These are phyloP conservation scores for Marvania coccoides DNA, from an alignment of 139 green algal genomes.

Conservation along the genomic window DNA sequence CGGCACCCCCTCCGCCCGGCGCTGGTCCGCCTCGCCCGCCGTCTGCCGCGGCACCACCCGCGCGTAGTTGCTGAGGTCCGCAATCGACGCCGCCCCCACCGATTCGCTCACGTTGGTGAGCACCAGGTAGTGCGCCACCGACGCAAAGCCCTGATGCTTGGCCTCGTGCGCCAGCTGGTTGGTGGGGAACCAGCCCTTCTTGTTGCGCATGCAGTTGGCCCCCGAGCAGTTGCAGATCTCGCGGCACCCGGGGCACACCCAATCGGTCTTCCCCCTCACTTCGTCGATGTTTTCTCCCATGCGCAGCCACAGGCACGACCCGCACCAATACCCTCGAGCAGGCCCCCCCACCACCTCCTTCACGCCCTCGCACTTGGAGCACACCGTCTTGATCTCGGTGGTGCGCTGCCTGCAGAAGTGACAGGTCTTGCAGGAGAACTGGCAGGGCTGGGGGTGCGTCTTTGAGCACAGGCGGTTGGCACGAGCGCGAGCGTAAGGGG, in stretches of 20 bases:
- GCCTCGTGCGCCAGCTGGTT: conserved; percentile 46
- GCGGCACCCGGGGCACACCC: conserved; percentile 50
- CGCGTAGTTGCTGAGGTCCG: neutral
- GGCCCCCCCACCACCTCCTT: conserved; percentile 20
- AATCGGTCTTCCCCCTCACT: conserved; percentile 18
- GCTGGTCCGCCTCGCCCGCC: no score
- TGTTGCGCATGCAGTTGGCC: conserved; percentile 35
- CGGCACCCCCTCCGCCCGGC: no score
- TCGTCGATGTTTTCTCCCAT: conserved; percentile 60
- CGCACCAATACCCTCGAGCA: conserved; percentile 39
- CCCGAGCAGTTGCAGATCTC: conserved; percentile 63
- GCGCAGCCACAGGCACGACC: conserved; percentile 43
- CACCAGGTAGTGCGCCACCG: conserved; percentile 60
- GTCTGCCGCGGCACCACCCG: no score
- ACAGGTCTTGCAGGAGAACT: conserved; percentile 40
- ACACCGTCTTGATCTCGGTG: conserved; percentile 41
- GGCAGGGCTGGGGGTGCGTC: conserved; percentile 24
- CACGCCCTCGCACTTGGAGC: conserved; percentile 29
- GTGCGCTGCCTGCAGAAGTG: conserved; percentile 65
- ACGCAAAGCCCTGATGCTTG: conserved; percentile 38
- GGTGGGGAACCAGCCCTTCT: conserved; percentile 30
- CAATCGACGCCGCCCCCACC: conserved; percentile 17
- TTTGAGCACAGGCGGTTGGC: conserved; percentile 23
- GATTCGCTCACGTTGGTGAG: conserved; percentile 39
- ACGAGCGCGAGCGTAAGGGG: neutral